Evolutionary conservation across 495 filamentous ascomycete species (phyloP), one percentile per base, ranked within the genome.

Genomic region (Lasiosphaeria hispida): DNA sequence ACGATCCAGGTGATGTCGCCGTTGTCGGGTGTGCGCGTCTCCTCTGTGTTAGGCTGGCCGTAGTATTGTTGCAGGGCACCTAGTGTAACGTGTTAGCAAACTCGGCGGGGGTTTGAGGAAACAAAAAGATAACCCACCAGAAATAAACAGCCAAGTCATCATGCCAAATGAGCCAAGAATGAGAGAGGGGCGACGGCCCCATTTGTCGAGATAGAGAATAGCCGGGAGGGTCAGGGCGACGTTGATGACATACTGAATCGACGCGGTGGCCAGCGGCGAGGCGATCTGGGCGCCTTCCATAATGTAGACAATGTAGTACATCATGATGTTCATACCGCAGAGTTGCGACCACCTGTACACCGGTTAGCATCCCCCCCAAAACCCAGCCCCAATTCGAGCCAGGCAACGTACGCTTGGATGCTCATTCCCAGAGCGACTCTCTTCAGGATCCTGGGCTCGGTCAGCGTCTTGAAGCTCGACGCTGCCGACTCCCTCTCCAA

Each of bases 241-340:
- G 69, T 89, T 90, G 69, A 92, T 84, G 50, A 91, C 82, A 67
- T 91, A 92, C 61, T 91, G 88, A 50, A 92, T 86, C 0, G 85
- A 87, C 3, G 89, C 82, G 2, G 87, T 86, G 30, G 88, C 75
- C 9, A 91, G 79, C 3, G 85, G 82, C 8, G 85, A 81, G 30
- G 78, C 76, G 42, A 87, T 83, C 52, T 83, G 80, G 7, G 85
- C 84, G 37, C 77, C 80, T 61, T 88, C 76, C 84, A 92, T 88
- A 67, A 91, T 87, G 66, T 91, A 87, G 17, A 85, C 83, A 49
- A 88, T 87, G 64, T 88, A 91, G 73, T 86, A 85, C 71, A 73
- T 83, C 86, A 90, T 90, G 48, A 89, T 82, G 64, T 92, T 92
- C 79, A 89, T 89, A 7, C 88, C 88, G 19, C 80, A 83, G 0